These are phyloP conservation scores for Sporisorium scitamineum DNA, from an alignment of 1,284 basidiomycete genomes.

Conservation along the genomic window DNA sequence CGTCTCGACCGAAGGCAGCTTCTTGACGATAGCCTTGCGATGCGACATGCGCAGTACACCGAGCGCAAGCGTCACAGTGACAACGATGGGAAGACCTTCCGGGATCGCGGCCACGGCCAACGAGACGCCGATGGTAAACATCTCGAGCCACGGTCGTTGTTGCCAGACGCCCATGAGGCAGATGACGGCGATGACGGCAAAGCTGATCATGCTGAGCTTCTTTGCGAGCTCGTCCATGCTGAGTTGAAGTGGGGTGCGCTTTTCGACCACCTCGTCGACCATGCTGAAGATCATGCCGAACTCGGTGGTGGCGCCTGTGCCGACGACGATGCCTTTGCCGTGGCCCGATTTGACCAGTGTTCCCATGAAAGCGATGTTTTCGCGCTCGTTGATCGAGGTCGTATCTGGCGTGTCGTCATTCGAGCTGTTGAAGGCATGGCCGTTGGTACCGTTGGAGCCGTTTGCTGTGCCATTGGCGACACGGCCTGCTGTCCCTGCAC, in stretches of 20 bases:
- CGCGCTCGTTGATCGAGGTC: constrained; percentile 81
- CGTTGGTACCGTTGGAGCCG: neutral
- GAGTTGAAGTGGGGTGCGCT: constrained; percentile 89
- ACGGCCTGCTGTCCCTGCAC: constrained; percentile 32
- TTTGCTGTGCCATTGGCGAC: constrained; percentile 2
- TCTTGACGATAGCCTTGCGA: constrained; percentile 95
- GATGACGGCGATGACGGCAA: constrained; percentile 91
- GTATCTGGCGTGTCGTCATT: neutral
- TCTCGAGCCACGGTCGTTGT: constrained; percentile 89
- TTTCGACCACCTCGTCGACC: constrained; percentile 97
- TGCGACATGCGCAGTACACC: constrained; percentile 94
- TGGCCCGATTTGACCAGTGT: constrained; percentile 92
- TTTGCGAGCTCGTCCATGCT: constrained; percentile 97
- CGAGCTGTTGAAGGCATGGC: neutral
- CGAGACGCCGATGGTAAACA: constrained; percentile 99
- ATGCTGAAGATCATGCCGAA: constrained; percentile 97
- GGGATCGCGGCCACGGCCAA: constrained; percentile 97
- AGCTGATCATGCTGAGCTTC: constrained; percentile 88
- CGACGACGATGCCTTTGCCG: constrained; percentile 88
- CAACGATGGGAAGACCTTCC: constrained; percentile 95
- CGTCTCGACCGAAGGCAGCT: constrained; percentile 92
- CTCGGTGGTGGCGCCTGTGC: constrained; percentile 88
- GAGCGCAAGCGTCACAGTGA: constrained; percentile 93
- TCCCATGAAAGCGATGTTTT: constrained; percentile 95
- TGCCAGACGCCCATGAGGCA: constrained; percentile 90